A percentile compares a stretch with the other conserved stretches of the same genome.
Conservation (phyloP, 192 early-diverging fungal species). For the Entomortierella beljakovae region DNA sequence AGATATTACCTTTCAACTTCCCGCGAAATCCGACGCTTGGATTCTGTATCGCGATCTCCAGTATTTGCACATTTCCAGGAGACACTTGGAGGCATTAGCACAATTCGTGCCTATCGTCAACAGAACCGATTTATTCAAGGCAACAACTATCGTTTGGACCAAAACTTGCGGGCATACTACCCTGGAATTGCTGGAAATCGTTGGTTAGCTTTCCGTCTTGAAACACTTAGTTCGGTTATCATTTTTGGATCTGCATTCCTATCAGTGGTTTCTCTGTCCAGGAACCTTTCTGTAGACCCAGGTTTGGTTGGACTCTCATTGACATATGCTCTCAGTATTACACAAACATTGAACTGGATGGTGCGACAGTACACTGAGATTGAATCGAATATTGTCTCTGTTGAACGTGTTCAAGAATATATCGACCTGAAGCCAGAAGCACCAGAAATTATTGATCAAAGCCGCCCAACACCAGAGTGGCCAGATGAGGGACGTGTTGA, state of each 20-base stretch:
- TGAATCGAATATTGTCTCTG: constrained; percentile 84
- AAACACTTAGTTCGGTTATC: constrained; percentile 81
- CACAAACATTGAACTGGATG: constrained; percentile 90
- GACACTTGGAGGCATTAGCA: constrained; percentile 78
- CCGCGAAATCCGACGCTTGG: constrained; percentile 91
- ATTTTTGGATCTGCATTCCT: constrained; percentile 86
- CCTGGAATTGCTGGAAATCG: constrained; percentile 79
- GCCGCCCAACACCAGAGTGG: constrained; percentile 73
- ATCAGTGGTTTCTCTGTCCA: constrained; percentile 72
- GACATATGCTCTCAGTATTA: constrained; percentile 79
- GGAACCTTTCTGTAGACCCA: constrained; percentile 70
- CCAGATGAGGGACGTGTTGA: constrained; percentile 82
- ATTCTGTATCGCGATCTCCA: constrained; percentile 74
- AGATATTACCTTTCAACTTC: constrained; percentile 77
- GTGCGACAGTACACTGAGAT: constrained; percentile 90
- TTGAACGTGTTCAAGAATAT: constrained; percentile 88
- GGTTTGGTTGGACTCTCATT: constrained; percentile 78
- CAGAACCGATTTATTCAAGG: constrained; percentile 73
- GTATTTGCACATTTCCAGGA: constrained; percentile 82
- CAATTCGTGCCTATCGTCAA: constrained; percentile 87
- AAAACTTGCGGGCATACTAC: constrained; percentile 84
- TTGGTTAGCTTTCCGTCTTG: constrained; percentile 84
- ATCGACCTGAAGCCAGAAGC: constrained; percentile 85
- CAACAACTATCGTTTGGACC: constrained; percentile 79
- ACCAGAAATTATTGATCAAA: constrained; percentile 71